These are phyloP conservation scores for Colletotrichum karsti DNA, from an alignment of 2,329 filamentous ascomycete genomes.

Conservation along the genomic window DNA sequence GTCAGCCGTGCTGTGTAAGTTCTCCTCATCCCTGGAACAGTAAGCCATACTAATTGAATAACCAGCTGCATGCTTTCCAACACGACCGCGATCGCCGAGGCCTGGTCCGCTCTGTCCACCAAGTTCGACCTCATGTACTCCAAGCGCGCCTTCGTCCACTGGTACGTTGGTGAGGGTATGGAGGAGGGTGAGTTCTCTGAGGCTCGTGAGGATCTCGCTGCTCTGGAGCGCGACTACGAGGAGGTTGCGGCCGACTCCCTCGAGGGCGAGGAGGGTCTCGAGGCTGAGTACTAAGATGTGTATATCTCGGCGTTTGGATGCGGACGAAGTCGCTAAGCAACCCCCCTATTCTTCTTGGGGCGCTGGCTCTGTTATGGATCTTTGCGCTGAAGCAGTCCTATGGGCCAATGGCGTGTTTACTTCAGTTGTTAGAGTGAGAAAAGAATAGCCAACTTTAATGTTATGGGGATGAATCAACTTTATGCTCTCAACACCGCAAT, in stretches of 20 bases:
- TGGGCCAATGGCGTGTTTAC: slow-evolving; percentile 24
- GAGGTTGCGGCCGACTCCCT: slow-evolving; percentile 96
- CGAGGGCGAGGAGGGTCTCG: slow-evolving; percentile 83
- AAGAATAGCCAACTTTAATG: slow-evolving; percentile 30
- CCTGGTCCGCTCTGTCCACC: slow-evolving; percentile 93
- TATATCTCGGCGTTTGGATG: slow-evolving; percentile 27
- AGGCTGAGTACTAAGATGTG: slow-evolving; percentile 85
- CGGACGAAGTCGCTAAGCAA: slow-evolving; percentile 19
- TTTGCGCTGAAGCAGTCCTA: slow-evolving; percentile 7
- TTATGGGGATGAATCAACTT: slow-evolving; percentile 17
- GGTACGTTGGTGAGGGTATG: slow-evolving; percentile 99
- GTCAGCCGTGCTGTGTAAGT: slow-evolving; percentile 97
- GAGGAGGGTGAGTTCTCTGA: slow-evolving; percentile 99
- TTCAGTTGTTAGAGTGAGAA: slow-evolving; percentile 29
- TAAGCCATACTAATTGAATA: neutral
- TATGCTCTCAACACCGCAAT: neutral
- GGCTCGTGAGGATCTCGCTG: slow-evolving; percentile 97
- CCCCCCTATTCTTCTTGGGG: slow-evolving; percentile 1
- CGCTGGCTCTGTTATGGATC: slow-evolving; percentile 6
- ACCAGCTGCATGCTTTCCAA: slow-evolving; percentile 95
- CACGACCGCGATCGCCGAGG: slow-evolving; percentile 98
- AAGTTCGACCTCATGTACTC: slow-evolving; percentile 99
- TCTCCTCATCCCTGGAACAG: neutral
- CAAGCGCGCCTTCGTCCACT: slow-evolving; percentile 99
- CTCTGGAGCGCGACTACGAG: slow-evolving; percentile 98